Percentiles rank a stretch among this genome's conserved stretches.
phyloP scores from a whole-genome alignment of 2,329 filamentous ascomycete genomes.

The Colletotrichum agaves region DNA sequence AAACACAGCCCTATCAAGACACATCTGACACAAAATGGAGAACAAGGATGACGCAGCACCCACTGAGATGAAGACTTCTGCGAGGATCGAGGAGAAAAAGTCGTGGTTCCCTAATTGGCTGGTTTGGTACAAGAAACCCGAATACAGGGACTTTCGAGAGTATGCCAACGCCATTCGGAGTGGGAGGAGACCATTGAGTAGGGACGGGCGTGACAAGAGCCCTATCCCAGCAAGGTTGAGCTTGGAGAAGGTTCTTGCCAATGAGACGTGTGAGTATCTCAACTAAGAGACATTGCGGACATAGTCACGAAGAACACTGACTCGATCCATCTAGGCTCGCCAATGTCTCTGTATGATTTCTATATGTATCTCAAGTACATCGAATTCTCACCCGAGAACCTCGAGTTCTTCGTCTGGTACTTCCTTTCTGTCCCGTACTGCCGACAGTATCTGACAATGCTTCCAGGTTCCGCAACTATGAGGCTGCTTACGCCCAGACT shows the following conservation, averaged over 20 bases:
- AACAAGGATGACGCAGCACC: neutral
- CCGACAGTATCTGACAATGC: neutral
- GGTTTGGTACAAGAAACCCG: slow-evolving; percentile 61
- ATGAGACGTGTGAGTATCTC: slow-evolving; percentile 54
- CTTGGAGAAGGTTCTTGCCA: slow-evolving; percentile 58
- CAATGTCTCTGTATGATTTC: slow-evolving; percentile 61
- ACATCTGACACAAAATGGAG: neutral
- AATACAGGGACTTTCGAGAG: slow-evolving; percentile 59
- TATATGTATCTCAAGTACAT: slow-evolving; percentile 63
- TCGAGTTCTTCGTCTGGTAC: slow-evolving; percentile 62
- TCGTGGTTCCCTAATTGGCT: slow-evolving; percentile 47
- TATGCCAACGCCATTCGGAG: slow-evolving; percentile 51
- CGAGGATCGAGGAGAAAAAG: neutral
- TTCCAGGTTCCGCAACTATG: slow-evolving; percentile 57
- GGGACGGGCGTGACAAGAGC: slow-evolving; percentile 48
- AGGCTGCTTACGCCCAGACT: slow-evolving; percentile 43
- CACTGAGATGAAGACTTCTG: neutral
- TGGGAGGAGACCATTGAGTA: slow-evolving; percentile 50
- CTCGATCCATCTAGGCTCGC: slow-evolving; percentile 48
- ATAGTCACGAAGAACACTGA: slow-evolving; percentile 9
- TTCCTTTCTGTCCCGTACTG: slow-evolving; percentile 5
- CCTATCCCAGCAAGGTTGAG: slow-evolving; percentile 52
- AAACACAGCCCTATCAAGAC: neutral
- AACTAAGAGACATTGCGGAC: neutral
- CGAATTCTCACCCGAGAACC: slow-evolving; percentile 59